Conservation (phyloP, 306 rosid species). For the Vigna angularis region DNA sequence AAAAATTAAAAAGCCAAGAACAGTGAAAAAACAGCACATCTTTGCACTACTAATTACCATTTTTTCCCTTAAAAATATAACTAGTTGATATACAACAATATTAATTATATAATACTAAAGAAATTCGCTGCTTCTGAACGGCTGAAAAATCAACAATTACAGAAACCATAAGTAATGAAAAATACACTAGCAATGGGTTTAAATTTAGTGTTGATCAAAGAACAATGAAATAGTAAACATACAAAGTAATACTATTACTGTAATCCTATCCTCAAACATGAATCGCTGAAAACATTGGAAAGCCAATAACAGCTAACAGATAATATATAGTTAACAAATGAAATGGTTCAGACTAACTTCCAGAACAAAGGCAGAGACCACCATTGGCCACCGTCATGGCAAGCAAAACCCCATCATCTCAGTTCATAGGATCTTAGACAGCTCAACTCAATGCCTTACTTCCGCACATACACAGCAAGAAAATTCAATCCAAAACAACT, state of each 20-base stretch:
- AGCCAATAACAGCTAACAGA: conserved; percentile 18
- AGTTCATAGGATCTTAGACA: conserved; percentile 29
- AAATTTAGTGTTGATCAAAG: conserved; percentile 25
- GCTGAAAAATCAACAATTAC: conserved; percentile 17
- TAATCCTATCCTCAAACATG: conserved; percentile 32
- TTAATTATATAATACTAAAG: conserved; percentile 2
- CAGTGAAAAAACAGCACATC: conserved; percentile 15
- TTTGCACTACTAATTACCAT: conserved; percentile 24
- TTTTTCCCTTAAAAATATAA: neutral
- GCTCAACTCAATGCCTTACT: conserved; percentile 39
- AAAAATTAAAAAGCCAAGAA: conserved; percentile 29
- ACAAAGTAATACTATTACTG: conserved; percentile 4
- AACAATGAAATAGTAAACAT: conserved; percentile 29
- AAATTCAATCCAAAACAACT: conserved; percentile 34
- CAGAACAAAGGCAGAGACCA: conserved; percentile 36
- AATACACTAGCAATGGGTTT: neutral
- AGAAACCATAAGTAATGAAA: neutral
- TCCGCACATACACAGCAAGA: conserved; percentile 31
- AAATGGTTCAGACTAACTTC: conserved; percentile 30
- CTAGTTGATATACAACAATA: conserved; percentile 26
- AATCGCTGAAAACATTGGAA: conserved; percentile 24
- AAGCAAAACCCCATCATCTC: neutral
- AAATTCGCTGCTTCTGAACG: neutral
- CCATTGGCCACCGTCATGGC: conserved; percentile 44
- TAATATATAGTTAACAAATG: conserved; percentile 21